Percentiles rank a stretch among this genome's conserved stretches.
These are phyloP conservation scores for Pulveroboletus ravenelii DNA, from an alignment of 768 basidiomycete genomes.

Conservation along the genomic window DNA sequence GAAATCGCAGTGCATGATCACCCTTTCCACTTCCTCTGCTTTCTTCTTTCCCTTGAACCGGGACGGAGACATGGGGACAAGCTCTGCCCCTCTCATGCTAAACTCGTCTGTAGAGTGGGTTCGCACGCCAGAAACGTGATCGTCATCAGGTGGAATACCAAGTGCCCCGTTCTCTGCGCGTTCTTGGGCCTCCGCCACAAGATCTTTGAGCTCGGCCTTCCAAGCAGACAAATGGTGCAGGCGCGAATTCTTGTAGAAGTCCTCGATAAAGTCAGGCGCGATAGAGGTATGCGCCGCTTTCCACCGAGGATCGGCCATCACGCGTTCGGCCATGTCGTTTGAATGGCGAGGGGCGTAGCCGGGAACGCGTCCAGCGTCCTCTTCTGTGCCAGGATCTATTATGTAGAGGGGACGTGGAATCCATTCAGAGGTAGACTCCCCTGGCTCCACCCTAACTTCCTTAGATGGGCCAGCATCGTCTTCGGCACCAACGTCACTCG, in stretches of 20 bases:
- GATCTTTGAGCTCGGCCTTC: slow-evolving; percentile 82
- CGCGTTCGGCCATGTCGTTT: slow-evolving; percentile 69
- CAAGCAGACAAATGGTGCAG: slow-evolving; percentile 90
- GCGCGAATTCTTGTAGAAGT: slow-evolving; percentile 79
- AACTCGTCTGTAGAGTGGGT: slow-evolving; percentile 22
- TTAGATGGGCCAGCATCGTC: slow-evolving; percentile 1
- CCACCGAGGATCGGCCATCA: slow-evolving; percentile 84
- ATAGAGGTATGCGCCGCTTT: slow-evolving; percentile 81
- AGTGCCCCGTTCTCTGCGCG: slow-evolving; percentile 45
- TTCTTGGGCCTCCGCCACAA: slow-evolving; percentile 78
- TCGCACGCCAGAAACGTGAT: not conserved
- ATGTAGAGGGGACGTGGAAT: slow-evolving; percentile 28
- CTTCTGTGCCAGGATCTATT: slow-evolving; percentile 40
- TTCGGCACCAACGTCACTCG: not conserved
- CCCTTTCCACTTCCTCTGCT: slow-evolving; percentile 45
- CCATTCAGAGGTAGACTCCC: slow-evolving; percentile 3
- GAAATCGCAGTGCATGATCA: slow-evolving; percentile 92
- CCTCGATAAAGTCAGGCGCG: slow-evolving; percentile 82
- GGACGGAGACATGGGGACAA: slow-evolving; percentile 45
- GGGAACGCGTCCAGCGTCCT: slow-evolving; percentile 47
- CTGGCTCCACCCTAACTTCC: not conserved
- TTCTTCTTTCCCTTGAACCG: slow-evolving; percentile 50
- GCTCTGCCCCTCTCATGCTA: slow-evolving; percentile 51
- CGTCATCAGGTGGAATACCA: slow-evolving; percentile 2
- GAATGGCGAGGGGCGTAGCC: slow-evolving; percentile 64